Evolutionary conservation across 805 yeast genomes (phyloP), one percentile per base, ranked within the genome.

Genomic region (Nakazawaea ernobii): DNA sequence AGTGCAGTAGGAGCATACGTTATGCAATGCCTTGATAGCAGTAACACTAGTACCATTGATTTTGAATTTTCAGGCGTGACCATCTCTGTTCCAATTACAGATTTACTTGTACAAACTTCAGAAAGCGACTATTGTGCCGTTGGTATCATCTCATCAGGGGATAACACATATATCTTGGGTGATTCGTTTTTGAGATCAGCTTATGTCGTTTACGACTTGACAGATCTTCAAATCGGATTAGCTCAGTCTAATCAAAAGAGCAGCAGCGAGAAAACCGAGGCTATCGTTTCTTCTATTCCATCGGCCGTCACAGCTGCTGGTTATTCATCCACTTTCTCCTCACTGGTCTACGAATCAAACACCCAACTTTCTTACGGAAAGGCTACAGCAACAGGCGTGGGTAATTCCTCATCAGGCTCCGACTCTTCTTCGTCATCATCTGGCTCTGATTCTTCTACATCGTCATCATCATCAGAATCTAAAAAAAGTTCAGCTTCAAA

Each of bases 11-110:
- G 78, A 1, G 73, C 71, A 39, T 84, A 80, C 57, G 29, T 65
- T 7, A 58, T 76, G 53, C 60, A 60, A 5, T 84, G 90, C 59
- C 55, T 60, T 51, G 54, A 58, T 6, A 51, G 50, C 9, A 50
- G 51, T n/a, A 59, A 61, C 41, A 52, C 56, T 32, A 49, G 49
- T n/a, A 45, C 45, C 52, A 51, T 79, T 8, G 66, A 67, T 35
- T 79, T 79, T 54, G 66, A 75, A 54, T 80, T 85, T 63, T 79
- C 80, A 50, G 90, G 88, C 6, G 60, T 70, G n/a, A 56, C 60
- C 8, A 77, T 84, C 49, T 58, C 67, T 13, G 79, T 76, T 7
- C 84, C 87, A 28, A 57, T 78, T 14, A 40, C 54, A 5, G 49
- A 58, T 20, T 61, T 60, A 39, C 42, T 52, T 35, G 41, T 62